phyloP scores from a whole-genome alignment of 176 grass and related monocot species.

The Bonia amplexicaulis region DNA sequence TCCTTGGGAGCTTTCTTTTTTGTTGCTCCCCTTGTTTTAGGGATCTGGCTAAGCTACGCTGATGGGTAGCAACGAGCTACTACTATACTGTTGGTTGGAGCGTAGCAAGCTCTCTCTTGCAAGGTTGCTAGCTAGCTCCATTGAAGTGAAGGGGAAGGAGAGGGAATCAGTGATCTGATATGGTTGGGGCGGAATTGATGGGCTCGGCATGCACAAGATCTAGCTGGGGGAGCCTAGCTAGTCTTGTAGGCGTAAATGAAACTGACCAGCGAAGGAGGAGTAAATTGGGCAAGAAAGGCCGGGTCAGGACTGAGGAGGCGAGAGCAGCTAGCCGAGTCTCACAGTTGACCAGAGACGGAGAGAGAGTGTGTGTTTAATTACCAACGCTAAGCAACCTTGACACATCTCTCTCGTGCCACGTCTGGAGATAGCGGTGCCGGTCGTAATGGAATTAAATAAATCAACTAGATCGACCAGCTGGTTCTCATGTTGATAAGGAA shows the following conservation, averaged over 20 bases:
- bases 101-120: not conserved
- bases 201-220: not conserved
- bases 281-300: not conserved
- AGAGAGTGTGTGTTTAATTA: not conserved
- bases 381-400: not conserved
- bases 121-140: not conserved
- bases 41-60: not conserved
- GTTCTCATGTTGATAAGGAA: not conserved
- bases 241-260: conserved; percentile 4
- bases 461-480: not conserved
- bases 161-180: not conserved
- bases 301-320: not conserved
- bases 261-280: not conserved
- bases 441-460: not conserved
- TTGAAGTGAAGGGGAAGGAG: not conserved
- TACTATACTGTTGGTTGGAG: not conserved
- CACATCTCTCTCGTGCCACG: not conserved
- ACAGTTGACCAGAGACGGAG: not conserved
- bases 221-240: not conserved
- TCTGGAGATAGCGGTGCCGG: not conserved
- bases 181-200: not conserved
- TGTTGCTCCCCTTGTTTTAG: not conserved
- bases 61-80: not conserved
- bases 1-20: not conserved
- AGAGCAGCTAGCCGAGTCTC: not conserved